Evolutionary conservation across 2,329 filamentous ascomycete species (phyloP).

Genomic region (Sclerotinia spermophila): DNA sequence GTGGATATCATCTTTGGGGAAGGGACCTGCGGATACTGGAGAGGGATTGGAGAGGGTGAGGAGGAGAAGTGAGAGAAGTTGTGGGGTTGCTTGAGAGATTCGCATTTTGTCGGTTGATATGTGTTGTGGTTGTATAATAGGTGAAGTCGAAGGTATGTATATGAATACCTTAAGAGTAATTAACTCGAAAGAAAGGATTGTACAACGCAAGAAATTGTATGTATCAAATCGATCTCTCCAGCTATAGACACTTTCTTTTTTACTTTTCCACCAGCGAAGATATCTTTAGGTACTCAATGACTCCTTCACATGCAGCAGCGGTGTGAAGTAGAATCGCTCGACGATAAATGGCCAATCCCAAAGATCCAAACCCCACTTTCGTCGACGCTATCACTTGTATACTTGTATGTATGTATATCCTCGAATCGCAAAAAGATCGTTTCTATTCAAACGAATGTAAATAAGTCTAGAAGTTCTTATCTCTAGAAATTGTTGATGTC

Average conservation of each 20-base stretch:
- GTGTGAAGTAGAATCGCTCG: slow-evolving; percentile 1
- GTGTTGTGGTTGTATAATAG: not conserved
- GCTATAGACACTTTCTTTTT: not conserved
- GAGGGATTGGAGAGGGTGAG: slow-evolving; percentile 40
- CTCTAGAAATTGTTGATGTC: not conserved
- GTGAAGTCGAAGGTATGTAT: not conserved
- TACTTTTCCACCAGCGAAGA: not conserved
- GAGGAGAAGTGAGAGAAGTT: slow-evolving; percentile 39
- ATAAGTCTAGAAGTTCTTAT: not conserved
- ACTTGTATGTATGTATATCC: not conserved
- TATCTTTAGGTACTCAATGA: slow-evolving; percentile 16
- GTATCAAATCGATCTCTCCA: slow-evolving; percentile 2
- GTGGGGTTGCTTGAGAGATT: slow-evolving; percentile 32
- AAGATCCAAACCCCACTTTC: slow-evolving; percentile 4
- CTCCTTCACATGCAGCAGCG: slow-evolving; percentile 17
- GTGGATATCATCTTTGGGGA: slow-evolving; percentile 48
- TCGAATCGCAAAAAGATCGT: not conserved
- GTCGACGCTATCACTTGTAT: not conserved
- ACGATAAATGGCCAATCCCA: slow-evolving; percentile 10
- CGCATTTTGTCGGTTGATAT: slow-evolving; percentile 38
- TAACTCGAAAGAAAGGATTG: not conserved
- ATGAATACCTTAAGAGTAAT: not conserved
- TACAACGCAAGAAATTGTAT: not conserved
- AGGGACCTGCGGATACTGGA: slow-evolving; percentile 45
- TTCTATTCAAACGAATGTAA: not conserved